Evolutionary conservation across 208 protist species (phyloP).

Genomic region (Angomonas desouzai): DNA sequence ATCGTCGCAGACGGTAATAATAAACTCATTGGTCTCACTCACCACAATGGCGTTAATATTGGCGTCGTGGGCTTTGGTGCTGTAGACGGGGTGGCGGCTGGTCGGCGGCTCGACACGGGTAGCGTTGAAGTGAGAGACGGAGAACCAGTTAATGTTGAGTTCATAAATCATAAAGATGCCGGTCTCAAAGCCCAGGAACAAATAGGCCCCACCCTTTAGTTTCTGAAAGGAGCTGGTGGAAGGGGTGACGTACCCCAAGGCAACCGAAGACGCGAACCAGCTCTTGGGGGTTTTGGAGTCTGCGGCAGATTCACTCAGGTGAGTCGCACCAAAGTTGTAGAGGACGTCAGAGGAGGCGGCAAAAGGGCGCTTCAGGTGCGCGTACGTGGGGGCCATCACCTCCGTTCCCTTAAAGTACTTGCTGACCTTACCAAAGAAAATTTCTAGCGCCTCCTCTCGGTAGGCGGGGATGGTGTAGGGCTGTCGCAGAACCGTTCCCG

Average conservation of each 20-base stretch:
- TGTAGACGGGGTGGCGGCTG: constrained; percentile 41
- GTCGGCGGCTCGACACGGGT: constrained; percentile 60
- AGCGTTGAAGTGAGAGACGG: constrained; percentile 35
- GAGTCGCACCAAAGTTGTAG: constrained; percentile 41
- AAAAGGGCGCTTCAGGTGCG: constrained; percentile 60
- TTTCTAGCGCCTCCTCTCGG: constrained; percentile 68
- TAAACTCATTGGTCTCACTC: constrained; percentile 37
- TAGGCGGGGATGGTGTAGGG: constrained; percentile 82
- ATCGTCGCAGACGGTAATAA: constrained; percentile 72
- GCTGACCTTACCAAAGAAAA: constrained; percentile 69
- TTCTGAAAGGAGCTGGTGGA: constrained; percentile 1
- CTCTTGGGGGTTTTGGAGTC: background rate
- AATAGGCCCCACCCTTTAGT: constrained; percentile 27
- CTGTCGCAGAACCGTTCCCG: constrained; percentile 46
- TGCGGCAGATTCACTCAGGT: background rate
- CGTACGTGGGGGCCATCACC: constrained; percentile 74
- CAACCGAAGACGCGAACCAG: constrained; percentile 67
- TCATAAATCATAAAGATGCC: constrained; percentile 68
- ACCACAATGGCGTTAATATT: constrained; percentile 55
- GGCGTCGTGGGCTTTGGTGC: constrained; percentile 33
- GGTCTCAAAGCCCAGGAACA: constrained; percentile 73
- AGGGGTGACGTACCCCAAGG: constrained; percentile 32
- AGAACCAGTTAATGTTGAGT: constrained; percentile 65
- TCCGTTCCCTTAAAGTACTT: constrained; percentile 76
- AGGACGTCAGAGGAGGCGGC: constrained; percentile 52